These are phyloP conservation scores for Telfairia occidentalis DNA, from an alignment of 331 rosid genomes.

Conservation along the genomic window DNA sequence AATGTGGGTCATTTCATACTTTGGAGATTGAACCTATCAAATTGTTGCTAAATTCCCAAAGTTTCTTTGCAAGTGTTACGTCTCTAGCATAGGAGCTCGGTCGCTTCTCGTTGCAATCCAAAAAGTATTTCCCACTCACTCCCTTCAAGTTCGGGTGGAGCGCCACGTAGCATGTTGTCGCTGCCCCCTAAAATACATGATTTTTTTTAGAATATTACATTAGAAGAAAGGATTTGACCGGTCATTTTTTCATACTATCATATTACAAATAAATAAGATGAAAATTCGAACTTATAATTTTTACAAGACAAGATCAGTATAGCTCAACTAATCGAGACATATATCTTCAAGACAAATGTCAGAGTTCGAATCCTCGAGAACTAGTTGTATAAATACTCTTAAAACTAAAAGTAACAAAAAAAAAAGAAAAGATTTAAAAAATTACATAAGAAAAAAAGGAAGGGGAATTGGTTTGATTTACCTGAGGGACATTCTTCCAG, in stretches of 20 bases:
- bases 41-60: conserved; percentile 82
- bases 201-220: not conserved
- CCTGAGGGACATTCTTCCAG: conserved; percentile 90
- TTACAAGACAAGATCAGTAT: too few relatives aligned
- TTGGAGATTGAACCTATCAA: conserved; percentile 34
- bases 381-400: too few relatives aligned
- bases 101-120: conserved; percentile 56
- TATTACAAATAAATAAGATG: too few relatives aligned
- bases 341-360: too few relatives aligned
- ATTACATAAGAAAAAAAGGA: not conserved
- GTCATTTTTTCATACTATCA: too few relatives aligned
- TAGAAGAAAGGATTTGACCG: not conserved
- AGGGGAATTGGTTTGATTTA: not conserved
- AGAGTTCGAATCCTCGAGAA: too few relatives aligned
- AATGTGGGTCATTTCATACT: conserved; percentile 12
- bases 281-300: too few relatives aligned
- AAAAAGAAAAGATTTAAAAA: not conserved
- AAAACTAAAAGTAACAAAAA: too few relatives aligned
- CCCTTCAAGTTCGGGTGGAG: conserved; percentile 72
- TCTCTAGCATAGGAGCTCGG: conserved; percentile 43
- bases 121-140: conserved; percentile 56
- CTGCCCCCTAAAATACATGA: conserved; percentile 45
- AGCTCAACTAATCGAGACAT: too few relatives aligned
- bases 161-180: conserved; percentile 77
- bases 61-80: conserved; percentile 32